Base-by-base conservation (phyloP, 2,329 filamentous ascomycete genomes). In the Knoxdaviesia proteae region DNA sequence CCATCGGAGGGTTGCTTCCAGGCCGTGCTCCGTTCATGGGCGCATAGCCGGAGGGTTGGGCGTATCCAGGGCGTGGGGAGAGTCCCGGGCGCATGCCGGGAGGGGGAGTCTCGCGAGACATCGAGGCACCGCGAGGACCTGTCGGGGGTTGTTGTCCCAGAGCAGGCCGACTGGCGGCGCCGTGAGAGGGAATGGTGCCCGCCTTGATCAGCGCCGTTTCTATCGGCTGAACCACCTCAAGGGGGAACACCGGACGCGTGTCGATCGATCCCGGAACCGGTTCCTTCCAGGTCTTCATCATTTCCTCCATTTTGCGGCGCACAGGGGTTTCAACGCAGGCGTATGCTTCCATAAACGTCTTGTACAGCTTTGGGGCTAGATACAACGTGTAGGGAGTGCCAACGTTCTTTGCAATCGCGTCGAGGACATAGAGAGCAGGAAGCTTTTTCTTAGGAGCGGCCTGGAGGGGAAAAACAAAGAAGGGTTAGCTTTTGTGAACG, bases 401-500 rank as follows among this genome's bases (percentile, higher is more conserved):
- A 47, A 98, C 86, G 65, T 98, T 96, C 62, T 98, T 98, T 56
- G 93, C 87, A 47, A 98, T 88, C 10, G 88, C 96, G 62, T 98
- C 90, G 55, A 98, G 78, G 49, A 98, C 84, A 61, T 96, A 98
- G 32, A 98, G 70, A n/a, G 90, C 84, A 11, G 90, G 87, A 3
- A 98, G 67, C 56, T 96, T 98, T 59, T 86, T 87, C 47, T 76
- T 71, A 36, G 90, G 86, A 39, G 84, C 74, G 43, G 81, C 84
- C 90, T 98, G 61, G 49, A 37, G 41, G 42, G 38, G 44, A 41
- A 49, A 29, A 33, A 6, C 20, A 42, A 20, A 20, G 20, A 39
- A 36, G 11, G 8, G n/a, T 7, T 35, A 30, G 6, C 33, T 32
- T 8, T 39, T 32, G 39, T 39, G 38, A 46, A 39, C 29, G 42